Evolutionary conservation across 257 asterid genomes (phyloP), one percentile per base, ranked within the genome.

Genomic region (Phtheirospermum japonicum): DNA sequence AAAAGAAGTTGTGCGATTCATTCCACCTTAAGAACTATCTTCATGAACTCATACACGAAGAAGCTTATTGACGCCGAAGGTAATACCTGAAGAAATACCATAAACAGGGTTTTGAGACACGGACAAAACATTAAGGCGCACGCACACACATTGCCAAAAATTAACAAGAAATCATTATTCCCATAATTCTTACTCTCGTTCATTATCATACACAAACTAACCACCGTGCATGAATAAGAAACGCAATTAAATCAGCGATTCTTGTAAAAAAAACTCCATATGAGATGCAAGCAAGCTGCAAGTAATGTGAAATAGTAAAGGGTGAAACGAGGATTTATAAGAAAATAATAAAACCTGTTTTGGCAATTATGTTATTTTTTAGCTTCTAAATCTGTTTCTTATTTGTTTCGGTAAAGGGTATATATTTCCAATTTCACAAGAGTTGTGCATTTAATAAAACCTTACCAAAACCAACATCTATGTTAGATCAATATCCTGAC

Each of bases 31-130:
- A 90, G 95, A 74, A 88, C 74, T 51, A 90, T 75, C 96, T 88
- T 90, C 98, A 90, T 82, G 83, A 83, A 90, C 86, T 90, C 96
- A 13, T 90, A 88, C 18, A 88, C 92, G 36, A 90, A 90, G 82
- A 83, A 90, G 82, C 97, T 82, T 65, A 87, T 90, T 16, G 97
- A 80, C 5, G 96, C 98, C n/a, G 98, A 90, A 68, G 98, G 98
- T 69, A 91, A 58, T n/a, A 88, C 97, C 97, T 89, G 85, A 71
- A 66, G 70, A 4, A 43, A 11, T 30, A 43, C 19, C 57, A 61
- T 4, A 56, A 56, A 32, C 66, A 54, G n/a, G 40, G 45, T 26
- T 36, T n/a, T 42, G 3, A 16, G 45, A 45, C 45, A 37, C 53
- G 62, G 51, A 16, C 49, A 13, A 61, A 39, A 55, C 26, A 20